A percentile compares a stretch with the other conserved stretches of the same genome.
Evolutionary conservation across 768 basidiomycete genomes (phyloP).

Genomic region (Suillus subluteus): DNA sequence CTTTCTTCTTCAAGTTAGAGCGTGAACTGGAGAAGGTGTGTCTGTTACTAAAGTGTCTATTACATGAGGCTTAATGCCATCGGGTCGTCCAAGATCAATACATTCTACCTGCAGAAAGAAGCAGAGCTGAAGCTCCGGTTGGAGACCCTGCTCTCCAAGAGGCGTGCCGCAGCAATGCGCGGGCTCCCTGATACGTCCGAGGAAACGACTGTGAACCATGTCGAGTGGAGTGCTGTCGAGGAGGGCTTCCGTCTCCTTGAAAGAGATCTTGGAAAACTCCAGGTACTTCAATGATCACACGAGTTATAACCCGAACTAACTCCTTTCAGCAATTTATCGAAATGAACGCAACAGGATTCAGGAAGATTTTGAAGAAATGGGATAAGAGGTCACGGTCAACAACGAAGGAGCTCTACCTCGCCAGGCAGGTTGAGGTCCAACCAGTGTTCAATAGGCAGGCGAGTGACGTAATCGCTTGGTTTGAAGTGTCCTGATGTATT

Average conservation of each 20-base stretch:
- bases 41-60: constrained; percentile 10
- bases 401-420: constrained; percentile 96
- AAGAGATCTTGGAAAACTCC: constrained; percentile 91
- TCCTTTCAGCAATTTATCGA: constrained; percentile 87
- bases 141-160: constrained; percentile 91
- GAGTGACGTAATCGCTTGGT: constrained; percentile 23
- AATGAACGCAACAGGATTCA: constrained; percentile 94
- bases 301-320: constrained; percentile 24
- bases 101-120: constrained; percentile 97
- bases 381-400: constrained; percentile 94
- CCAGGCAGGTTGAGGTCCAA: constrained; percentile 97
- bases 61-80: constrained; percentile 12
- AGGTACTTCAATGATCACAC: constrained; percentile 53
- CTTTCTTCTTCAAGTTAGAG: constrained; percentile 99
- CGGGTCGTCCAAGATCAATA: constrained; percentile 75
- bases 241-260: constrained; percentile 96
- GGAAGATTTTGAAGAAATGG: constrained; percentile 98
- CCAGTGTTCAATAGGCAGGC: constrained; percentile 97
- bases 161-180: constrained; percentile 78
- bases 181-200: constrained; percentile 70
- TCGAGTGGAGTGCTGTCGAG: constrained; percentile 95
- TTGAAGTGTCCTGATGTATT: constrained; percentile 18
- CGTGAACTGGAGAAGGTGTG: constrained; percentile 94
- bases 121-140: constrained; percentile 91
- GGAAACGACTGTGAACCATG: constrained; percentile 59